Base-by-base conservation (phyloP, 2,329 filamentous ascomycete genomes). In the Monilinia fructigena region DNA sequence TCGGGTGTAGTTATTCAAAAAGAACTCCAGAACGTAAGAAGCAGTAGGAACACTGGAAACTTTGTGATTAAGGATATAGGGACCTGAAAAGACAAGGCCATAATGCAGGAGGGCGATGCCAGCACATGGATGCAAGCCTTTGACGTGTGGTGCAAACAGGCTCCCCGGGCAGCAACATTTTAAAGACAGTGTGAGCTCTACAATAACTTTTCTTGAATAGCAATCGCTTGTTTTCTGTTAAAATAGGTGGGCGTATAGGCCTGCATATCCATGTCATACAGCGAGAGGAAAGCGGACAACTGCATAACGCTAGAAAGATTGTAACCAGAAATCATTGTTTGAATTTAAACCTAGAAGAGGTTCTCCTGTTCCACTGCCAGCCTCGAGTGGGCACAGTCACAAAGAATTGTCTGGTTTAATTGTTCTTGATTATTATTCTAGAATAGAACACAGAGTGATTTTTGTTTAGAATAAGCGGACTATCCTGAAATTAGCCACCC, bases 1-100 rank as follows among this genome's bases (percentile, higher is more conserved):
- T 66, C 67, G 65, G 68, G 70, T 70, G 68, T 72, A 74, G 73
- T 74, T 75, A 75, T 75, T 73, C 68, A 71, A 72, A 61, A 67
- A 59, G 69, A 58, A 61, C 42, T 45, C 23, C 53, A 53, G 40
- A 56, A 31, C 35, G 26, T 20, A 53, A 61, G 52, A 35, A 53
- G 55, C 63, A 60, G 55, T 66, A 42, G 55, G 23, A 61, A 7
- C 48, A 48, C 42, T 55, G 31, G 52, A 48, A 38, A 40, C 63
- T 66, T 67, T 69, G 66, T 70, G 62, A 63, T 53, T 55, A 55
- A 64, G 52, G 66, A 62, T 50, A 56, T 53, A 53, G 45, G 18
- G 42, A 38, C 26, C 60, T 71, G 69, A 67, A 69, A 67, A 60
- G 65, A 70, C 66, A 70, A 69, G 70, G 68, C 66, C 67, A 71